Conservation (phyloP, 2,329 filamentous ascomycete genomes). For the Xylariaceae sp. region DNA sequence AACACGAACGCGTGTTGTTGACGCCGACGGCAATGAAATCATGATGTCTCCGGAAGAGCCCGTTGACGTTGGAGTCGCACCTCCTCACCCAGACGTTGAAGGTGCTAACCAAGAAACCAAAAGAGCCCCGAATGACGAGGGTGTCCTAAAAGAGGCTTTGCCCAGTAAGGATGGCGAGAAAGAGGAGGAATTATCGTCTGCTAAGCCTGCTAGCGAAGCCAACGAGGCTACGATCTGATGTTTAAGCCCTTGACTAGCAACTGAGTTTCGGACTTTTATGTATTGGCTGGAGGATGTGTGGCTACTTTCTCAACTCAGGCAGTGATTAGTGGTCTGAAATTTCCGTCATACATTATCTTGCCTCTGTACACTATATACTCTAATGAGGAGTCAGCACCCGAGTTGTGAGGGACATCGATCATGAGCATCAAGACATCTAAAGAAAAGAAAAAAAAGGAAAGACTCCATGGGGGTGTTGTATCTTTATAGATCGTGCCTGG, state of each 20-base stretch:
- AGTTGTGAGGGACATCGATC: constrained; percentile 21
- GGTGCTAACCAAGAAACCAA: constrained; percentile 56
- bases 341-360: constrained; percentile 17
- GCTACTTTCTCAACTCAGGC: not conserved
- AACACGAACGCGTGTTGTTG: constrained; percentile 81
- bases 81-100: constrained; percentile 57
- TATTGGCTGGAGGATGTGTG: constrained; percentile 6
- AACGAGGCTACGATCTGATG: constrained; percentile 47
- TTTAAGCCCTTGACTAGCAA: not conserved
- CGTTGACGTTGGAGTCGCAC: constrained; percentile 43
- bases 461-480: not conserved
- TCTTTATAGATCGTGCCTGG: constrained; percentile 1
- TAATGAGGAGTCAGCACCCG: constrained; percentile 27
- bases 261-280: not conserved
- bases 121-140: constrained; percentile 35
- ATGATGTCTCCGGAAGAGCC: constrained; percentile 39
- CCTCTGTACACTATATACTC: constrained; percentile 26
- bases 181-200: constrained; percentile 49
- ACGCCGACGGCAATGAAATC: constrained; percentile 76
- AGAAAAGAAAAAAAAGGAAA: constrained; percentile 12
- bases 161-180: constrained; percentile 55
- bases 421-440: constrained; percentile 10
- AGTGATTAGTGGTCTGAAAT: constrained; percentile 5
- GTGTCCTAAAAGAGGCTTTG: constrained; percentile 38
- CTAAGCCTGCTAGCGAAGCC: constrained; percentile 59